A percentile compares a stretch with the other conserved stretches of the same genome.
These are phyloP conservation scores for Penicillium daleae DNA, from an alignment of 495 filamentous ascomycete species.

Conservation along the genomic window DNA sequence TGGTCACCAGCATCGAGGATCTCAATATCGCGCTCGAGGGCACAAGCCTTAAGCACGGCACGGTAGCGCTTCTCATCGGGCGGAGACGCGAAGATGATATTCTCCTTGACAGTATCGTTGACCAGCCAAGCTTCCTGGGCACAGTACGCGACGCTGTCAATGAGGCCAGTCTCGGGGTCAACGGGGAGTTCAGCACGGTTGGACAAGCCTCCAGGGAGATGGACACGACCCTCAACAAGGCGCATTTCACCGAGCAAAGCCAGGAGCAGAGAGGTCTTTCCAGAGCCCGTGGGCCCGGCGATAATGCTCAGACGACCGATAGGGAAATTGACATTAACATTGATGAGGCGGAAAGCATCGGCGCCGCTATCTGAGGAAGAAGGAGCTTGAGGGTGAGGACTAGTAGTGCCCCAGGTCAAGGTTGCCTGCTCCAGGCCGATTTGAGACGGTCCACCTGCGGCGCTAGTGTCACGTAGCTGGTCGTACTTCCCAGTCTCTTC, in stretches of 20 bases:
- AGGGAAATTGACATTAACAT: constrained; percentile 76
- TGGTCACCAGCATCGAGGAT: constrained; percentile 93
- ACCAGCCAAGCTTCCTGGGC: constrained; percentile 98
- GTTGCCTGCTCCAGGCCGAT: constrained; percentile 87
- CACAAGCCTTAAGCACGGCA: constrained; percentile 87
- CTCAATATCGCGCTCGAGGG: constrained; percentile 88
- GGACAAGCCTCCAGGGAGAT: constrained; percentile 73
- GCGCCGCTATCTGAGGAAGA: constrained; percentile 23
- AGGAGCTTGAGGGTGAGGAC: constrained; percentile 32
- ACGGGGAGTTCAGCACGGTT: constrained; percentile 81
- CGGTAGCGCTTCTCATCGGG: constrained; percentile 85
- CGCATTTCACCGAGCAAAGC: constrained; percentile 98
- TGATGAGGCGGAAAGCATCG: constrained; percentile 78
- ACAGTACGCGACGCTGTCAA: constrained; percentile 94
- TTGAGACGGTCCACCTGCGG: constrained; percentile 60
- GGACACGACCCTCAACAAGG: constrained; percentile 75
- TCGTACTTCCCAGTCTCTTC: constrained; percentile 95
- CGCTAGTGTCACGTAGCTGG: constrained; percentile 72
- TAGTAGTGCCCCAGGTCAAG: constrained; percentile 81
- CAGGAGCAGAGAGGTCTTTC: constrained; percentile 96
- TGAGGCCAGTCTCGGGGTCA: constrained; percentile 82
- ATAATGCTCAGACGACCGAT: constrained; percentile 86
- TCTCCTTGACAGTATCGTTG: constrained; percentile 94
- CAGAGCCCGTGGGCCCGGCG: constrained; percentile 88
- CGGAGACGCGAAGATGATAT: constrained; percentile 88